Evolutionary conservation across 805 yeast genomes (phyloP).

Genomic region (Kazachstania kunashirensis): DNA sequence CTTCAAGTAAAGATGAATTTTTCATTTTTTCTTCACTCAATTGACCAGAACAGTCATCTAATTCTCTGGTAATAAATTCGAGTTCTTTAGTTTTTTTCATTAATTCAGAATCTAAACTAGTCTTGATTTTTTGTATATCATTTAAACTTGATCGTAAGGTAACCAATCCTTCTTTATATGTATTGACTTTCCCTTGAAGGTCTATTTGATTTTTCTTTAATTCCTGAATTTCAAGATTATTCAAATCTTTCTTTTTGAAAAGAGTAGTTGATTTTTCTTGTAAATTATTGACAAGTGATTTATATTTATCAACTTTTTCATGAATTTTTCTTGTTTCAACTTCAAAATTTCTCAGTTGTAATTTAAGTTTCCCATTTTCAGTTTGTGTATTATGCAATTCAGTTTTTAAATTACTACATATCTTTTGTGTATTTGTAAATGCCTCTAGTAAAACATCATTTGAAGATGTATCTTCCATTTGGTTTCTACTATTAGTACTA

Average conservation of each 20-base stretch:
- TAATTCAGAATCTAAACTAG: slow-evolving; percentile 13
- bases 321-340: slow-evolving; percentile 16
- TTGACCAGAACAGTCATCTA: slow-evolving; percentile 38
- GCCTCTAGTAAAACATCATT: slow-evolving; percentile 34
- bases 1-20: slow-evolving; percentile 19
- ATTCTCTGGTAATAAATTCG: slow-evolving; percentile 27
- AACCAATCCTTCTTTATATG: slow-evolving; percentile 16
- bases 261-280: slow-evolving; percentile 18
- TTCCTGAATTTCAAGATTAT: slow-evolving; percentile 14
- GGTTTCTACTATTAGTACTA: background rate
- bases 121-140: slow-evolving; percentile 19
- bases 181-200: slow-evolving; percentile 12
- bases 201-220: slow-evolving; percentile 20
- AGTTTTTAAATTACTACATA: slow-evolving; percentile 28
- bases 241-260: slow-evolving; percentile 16
- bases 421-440: slow-evolving; percentile 32
- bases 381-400: slow-evolving; percentile 25
- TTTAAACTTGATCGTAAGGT: slow-evolving; percentile 19
- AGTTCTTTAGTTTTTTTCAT: slow-evolving; percentile 28
- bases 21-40: slow-evolving; percentile 39
- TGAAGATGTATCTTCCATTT: slow-evolving; percentile 22
- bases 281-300: slow-evolving; percentile 14
- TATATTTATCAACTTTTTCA: slow-evolving; percentile 18
- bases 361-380: slow-evolving; percentile 21
- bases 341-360: slow-evolving; percentile 17